Evolutionary conservation across 345 rosid species (phyloP), one percentile per base, ranked within the genome.

Genomic region (Isatis tinctoria): DNA sequence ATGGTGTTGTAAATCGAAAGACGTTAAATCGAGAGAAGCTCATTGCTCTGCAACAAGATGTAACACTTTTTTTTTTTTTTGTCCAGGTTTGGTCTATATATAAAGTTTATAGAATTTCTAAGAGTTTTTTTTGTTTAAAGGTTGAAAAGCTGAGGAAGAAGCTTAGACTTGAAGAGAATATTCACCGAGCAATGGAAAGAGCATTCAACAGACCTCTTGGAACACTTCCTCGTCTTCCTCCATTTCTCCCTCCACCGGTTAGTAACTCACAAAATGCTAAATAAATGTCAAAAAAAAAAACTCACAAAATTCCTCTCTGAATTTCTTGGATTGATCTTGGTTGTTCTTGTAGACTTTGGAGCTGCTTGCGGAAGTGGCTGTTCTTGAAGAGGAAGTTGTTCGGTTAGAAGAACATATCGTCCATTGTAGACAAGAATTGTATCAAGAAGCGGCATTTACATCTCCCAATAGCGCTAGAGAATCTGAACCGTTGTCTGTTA

Each of bases 291-390:
- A 22, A 22, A 22, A 22, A 1, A 22, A 22, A 22, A 6, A 14
- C 51, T 69, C 1, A 12, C 7, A 12, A 28, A 16, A 16, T 7
- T 17, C 20, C 58, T 35, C 35, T 45, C 14, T 1, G 33, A 22
- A 0, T 28, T 30, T 65, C 6, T 14, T 4, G 26, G 36, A 6
- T 30, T 71, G 54, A 14, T 69, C 17, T 36, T 9, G 30, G 30
- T 18, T 43, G 1, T 37, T 78, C 59, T 67, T 78, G 81, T 77
- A 94, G 97, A 85, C 87, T 6, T 78, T 87, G 73, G 90, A 90
- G 85, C 90, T 94, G 69, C 86, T 94, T 22, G 98, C 97, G 8
- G 98, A 94, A 82, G 97, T 94, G 44, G 98, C 98, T 48, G 96
- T 94, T 39, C 35, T 91, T 72, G 98, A 94, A 74, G 98, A 94